These are phyloP conservation scores for Penicillium sp. DNA, from an alignment of 2,329 filamentous ascomycete species.

Conservation along the genomic window DNA sequence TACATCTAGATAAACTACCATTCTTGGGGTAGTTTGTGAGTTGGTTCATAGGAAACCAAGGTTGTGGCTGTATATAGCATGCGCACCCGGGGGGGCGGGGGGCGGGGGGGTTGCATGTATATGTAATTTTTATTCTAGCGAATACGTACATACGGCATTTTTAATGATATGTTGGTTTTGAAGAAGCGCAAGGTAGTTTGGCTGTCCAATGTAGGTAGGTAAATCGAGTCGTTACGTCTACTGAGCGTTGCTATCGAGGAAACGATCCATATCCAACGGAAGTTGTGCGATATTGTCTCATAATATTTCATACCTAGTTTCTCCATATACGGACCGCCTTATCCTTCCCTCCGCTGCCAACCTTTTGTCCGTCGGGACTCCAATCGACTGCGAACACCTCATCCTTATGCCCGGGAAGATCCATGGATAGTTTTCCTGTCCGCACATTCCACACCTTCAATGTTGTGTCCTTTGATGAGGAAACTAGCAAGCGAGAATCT, in stretches of 20 bases:
- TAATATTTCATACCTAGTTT: constrained; percentile 48
- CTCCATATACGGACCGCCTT: constrained; percentile 73
- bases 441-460: constrained; percentile 93
- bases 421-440: constrained; percentile 78
- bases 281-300: neutral
- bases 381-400: constrained; percentile 95
- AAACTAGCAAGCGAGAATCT: constrained; percentile 87
- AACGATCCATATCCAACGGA: constrained; percentile 11
- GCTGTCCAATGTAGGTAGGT: too few species aligned
- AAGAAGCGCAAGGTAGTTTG: too few species aligned
- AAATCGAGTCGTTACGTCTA: too few species aligned
- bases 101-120: neutral
- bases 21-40: neutral
- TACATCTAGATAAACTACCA: constrained; percentile 36
- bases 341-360: constrained; percentile 92
- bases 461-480: constrained; percentile 88
- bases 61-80: neutral
- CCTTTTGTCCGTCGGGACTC: constrained; percentile 86
- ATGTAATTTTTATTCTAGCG: neutral
- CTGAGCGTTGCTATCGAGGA: constrained; percentile 17
- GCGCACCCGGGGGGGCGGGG: too few species aligned
- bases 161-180: too few species aligned
- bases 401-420: constrained; percentile 88
- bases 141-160: neutral
- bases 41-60: neutral